Evolutionary conservation across 495 filamentous ascomycete species (phyloP), one percentile per base, ranked within the genome.

Genomic region (Tuber borchii): DNA sequence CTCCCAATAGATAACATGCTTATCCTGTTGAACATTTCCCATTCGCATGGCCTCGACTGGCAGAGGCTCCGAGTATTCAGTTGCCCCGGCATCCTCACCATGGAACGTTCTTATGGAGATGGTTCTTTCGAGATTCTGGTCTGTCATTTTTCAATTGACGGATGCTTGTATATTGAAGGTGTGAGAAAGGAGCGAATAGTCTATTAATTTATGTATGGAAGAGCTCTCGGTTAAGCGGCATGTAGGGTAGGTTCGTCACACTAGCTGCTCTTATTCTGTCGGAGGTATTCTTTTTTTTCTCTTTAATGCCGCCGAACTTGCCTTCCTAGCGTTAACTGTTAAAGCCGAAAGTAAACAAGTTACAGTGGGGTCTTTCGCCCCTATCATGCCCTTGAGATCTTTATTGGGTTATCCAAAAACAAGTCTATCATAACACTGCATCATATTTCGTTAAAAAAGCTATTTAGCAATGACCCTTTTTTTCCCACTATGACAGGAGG

Each of bases 1-100:
- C 14, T 82, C 78, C 78, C 88, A 89, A 68, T 84, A 74, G 40
- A 83, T 77, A 34, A 76, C 72, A 37, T 81, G 77, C 73, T 65
- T 72, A 71, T 72, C 48, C 1, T 75, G 74, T 6, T 45, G 72
- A 61, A 75, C 72, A 43, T 74, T 76, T 45, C 79, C 73, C 45
- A 80, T 76, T 61, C 74, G 77, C 43, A 48, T 73, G 22, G 72
- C 76, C 31, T 73, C 45, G 37, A 71, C 73, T 5, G 78, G 76
- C 40, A 65, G 39, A 61, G 78, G 78, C 43, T 79, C 76, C 14
- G 78, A 71, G 34, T 78, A 73, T 71, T 72, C 76, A 40, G 61
- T 73, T 26, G 74, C 70, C 31, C 73, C 76, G 37, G 56, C 61
- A 14, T 40, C 44, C 8, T 76, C 74, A 61, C 77, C 77, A 78